Percentiles rank a stretch among this genome's conserved stretches.
Evolutionary conservation across 352 stramenopile genomes (phyloP).

Genomic region (Phytophthora ramorum): DNA sequence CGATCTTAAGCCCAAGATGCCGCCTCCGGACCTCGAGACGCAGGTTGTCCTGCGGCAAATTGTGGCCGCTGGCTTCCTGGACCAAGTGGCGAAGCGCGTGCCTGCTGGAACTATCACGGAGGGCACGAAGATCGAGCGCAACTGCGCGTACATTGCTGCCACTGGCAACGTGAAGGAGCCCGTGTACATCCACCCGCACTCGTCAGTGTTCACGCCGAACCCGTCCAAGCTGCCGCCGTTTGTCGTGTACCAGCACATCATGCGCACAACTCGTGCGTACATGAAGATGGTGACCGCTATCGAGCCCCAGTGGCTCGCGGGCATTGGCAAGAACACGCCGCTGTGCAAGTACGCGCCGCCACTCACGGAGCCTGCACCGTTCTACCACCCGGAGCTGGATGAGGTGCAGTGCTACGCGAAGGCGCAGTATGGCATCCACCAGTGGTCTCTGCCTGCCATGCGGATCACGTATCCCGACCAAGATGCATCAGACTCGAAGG

Average conservation of each 20-base stretch:
- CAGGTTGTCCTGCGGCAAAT: slow-evolving; percentile 78
- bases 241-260: slow-evolving; percentile 84
- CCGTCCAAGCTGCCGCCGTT: slow-evolving; percentile 69
- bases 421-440: slow-evolving; percentile 74
- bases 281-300: slow-evolving; percentile 98
- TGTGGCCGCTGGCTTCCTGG: slow-evolving; percentile 79
- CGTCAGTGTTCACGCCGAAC: slow-evolving; percentile 79
- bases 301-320: slow-evolving; percentile 96
- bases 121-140: slow-evolving; percentile 84
- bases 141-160: slow-evolving; percentile 79
- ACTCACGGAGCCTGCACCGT: slow-evolving; percentile 65
- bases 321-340: slow-evolving; percentile 76
- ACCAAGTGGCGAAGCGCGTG: slow-evolving; percentile 83
- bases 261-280: slow-evolving; percentile 86
- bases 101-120: slow-evolving; percentile 78
- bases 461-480: slow-evolving; percentile 61
- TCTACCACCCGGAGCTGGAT: slow-evolving; percentile 63
- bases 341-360: slow-evolving; percentile 74
- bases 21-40: slow-evolving; percentile 65
- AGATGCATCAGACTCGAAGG: slow-evolving; percentile 36
- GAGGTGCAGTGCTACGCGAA: slow-evolving; percentile 84
- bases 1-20: slow-evolving; percentile 66
- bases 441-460: slow-evolving; percentile 70
- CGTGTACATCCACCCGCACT: slow-evolving; percentile 89
- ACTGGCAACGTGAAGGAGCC: slow-evolving; percentile 65